These are phyloP conservation scores for Skeletonema menzelii DNA, from an alignment of 108 stramenopile genomes.

Conservation along the genomic window DNA sequence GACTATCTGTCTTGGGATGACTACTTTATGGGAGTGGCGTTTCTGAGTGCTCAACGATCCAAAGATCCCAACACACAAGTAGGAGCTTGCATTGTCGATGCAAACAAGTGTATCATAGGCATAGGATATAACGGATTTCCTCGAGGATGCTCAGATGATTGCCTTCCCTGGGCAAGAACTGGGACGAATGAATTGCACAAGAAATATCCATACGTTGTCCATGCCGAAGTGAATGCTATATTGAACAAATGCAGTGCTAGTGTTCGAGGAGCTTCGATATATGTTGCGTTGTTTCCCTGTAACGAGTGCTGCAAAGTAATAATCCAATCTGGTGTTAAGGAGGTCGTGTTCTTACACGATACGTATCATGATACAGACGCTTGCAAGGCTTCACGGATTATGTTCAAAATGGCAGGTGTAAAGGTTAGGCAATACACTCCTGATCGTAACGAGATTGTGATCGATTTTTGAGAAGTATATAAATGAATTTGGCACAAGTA, in stretches of 20 bases:
- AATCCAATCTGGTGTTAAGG: conserved; percentile 94
- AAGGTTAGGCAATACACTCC: conserved; percentile 58
- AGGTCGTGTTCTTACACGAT: conserved; percentile 95
- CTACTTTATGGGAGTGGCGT: conserved; percentile 95
- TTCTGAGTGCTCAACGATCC: conserved; percentile 91
- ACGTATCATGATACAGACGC: conserved; percentile 87
- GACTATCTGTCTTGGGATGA: conserved; percentile 93
- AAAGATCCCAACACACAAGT: conserved; percentile 98
- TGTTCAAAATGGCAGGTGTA: conserved; percentile 91
- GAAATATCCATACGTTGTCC: conserved; percentile 97
- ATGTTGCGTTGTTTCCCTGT: conserved; percentile 97
- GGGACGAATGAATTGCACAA: conserved; percentile 67
- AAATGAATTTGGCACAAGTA: no score
- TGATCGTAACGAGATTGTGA: conserved; percentile 23
- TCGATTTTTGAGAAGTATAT: conserved; percentile 17
- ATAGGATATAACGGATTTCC: conserved; percentile 99
- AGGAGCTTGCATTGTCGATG: conserved; percentile 85
- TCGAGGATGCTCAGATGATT: conserved; percentile 89
- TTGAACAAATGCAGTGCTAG: conserved; percentile 93
- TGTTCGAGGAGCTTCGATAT: conserved; percentile 82
- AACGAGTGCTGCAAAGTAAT: conserved; percentile 97
- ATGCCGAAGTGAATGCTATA: conserved; percentile 98
- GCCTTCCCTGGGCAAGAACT: conserved; percentile 87
- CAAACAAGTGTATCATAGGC: conserved; percentile 84
- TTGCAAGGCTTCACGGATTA: conserved; percentile 87